Evolutionary conservation across 1,284 basidiomycete genomes (phyloP), one percentile per base, ranked within the genome.

Genomic region (Naganishia sp.): DNA sequence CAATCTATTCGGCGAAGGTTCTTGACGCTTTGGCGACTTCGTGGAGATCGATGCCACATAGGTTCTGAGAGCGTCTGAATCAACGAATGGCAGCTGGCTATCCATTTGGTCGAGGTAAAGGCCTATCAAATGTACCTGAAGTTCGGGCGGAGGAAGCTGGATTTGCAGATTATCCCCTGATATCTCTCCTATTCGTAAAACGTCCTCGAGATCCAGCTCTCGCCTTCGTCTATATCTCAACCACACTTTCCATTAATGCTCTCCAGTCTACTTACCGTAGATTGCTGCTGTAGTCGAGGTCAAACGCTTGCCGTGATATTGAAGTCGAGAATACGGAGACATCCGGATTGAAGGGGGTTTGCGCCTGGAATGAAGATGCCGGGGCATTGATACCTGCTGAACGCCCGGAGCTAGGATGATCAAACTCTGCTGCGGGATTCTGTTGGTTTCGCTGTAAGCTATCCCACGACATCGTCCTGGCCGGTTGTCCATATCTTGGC

Each of bases 211-310:
- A 28, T 66, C 64, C n/a, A 58, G 55, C 47, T 57, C 57, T 6
- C 64, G 55, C 21, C 63, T 65, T 11, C 11, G 13, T 2, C 13
- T 39, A 39, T 39, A 13, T 6, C 35, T 39, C 35, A 39, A 6
- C 35, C 2, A 9, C 35, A 39, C 7, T 39, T 0, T 39, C 2
- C 7, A 6, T 39, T 9, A 13, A 4, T 10, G 35, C 35, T 13
- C 35, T 39, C 35, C 35, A 39, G 4, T 4, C 32, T 17, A 47
- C 63, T 51, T 25, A 65, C 64, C 64, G 41, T 17, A 66, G 32
- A n/a, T 58, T 58, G 42, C 64, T 66, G 49, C 55, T 66, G 57
- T 66, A 66, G 53, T 66, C 57, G 23, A 66, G 50, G 58, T 66
- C 64, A 53, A 51, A 66, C 28, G 64, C 55, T 51, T 66, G 64